phyloP scores from a whole-genome alignment of 129 eudicot genomes.

The Pittosporum tobira region DNA sequence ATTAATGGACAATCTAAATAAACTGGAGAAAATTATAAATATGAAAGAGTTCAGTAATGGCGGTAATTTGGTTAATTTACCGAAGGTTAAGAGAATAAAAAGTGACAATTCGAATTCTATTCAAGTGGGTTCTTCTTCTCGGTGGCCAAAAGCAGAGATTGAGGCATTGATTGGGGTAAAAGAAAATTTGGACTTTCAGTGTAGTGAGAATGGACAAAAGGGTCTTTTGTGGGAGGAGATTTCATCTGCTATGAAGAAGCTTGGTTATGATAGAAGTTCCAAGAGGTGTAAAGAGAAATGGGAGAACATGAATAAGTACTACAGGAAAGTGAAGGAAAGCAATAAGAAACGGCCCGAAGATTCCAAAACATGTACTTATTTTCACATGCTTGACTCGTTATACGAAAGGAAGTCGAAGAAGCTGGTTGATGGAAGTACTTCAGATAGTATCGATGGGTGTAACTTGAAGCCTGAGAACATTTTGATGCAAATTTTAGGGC shows the following conservation, averaged over 20 bases:
- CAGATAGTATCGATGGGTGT: conserved; percentile 24
- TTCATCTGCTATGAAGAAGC: conserved; percentile 38
- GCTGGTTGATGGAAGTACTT: conserved; percentile 8
- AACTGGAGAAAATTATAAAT: conserved; percentile 10
- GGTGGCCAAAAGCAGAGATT: conserved; percentile 51
- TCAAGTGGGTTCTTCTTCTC: conserved; percentile 22
- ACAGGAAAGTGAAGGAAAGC: conserved; percentile 44
- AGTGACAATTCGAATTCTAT: background rate
- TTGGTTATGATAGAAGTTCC: conserved; percentile 38
- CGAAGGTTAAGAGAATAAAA: no score
- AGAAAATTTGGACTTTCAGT: conserved; percentile 24
- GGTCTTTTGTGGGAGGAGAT: conserved; percentile 42
- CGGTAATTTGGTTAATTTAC: conserved; percentile 21
- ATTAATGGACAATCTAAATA: conserved; percentile 8
- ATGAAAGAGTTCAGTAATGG: conserved; percentile 11
- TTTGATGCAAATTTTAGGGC: conserved; percentile 36
- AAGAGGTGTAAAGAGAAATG: conserved; percentile 53
- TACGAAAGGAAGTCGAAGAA: conserved; percentile 26
- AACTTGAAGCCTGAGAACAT: conserved; percentile 37
- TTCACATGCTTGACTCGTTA: conserved; percentile 30
- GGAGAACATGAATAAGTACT: conserved; percentile 50
- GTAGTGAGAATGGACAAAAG: conserved; percentile 1
- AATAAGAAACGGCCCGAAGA: conserved; percentile 40
- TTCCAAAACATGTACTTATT: conserved; percentile 53
- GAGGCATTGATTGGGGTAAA: conserved; percentile 37